A percentile compares a stretch with the other conserved stretches of the same genome.
phyloP scores from a whole-genome alignment of 75 land plant genomes.

The Pinus taeda region DNA sequence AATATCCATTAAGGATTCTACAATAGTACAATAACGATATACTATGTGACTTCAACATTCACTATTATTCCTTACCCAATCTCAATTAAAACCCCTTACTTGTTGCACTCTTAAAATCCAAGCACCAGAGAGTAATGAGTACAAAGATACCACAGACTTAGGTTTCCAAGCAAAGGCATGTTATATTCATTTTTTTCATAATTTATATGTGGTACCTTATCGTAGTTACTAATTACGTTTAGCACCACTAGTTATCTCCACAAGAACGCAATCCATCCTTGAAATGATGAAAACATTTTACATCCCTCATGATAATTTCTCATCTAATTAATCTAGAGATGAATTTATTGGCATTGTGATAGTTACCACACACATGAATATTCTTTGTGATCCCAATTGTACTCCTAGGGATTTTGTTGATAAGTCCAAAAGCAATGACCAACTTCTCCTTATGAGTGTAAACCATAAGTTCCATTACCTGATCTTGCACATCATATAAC shows the following conservation, averaged over 20 bases:
- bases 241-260: slow-evolving; percentile 4
- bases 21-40: too few relatives aligned
- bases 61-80: too few relatives aligned
- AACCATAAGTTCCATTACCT: slow-evolving; percentile 2
- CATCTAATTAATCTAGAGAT: slow-evolving; percentile 1
- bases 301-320: slow-evolving; percentile 11
- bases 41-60: too few relatives aligned
- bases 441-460: slow-evolving; percentile 8
- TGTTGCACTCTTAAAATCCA: too few relatives aligned
- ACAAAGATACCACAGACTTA: too few relatives aligned
- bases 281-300: slow-evolving; percentile 6
- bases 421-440: slow-evolving; percentile 11
- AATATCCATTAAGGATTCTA: too few relatives aligned
- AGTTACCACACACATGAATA: slow-evolving; percentile 10
- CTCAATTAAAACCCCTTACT: too few relatives aligned
- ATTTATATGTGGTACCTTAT: too few relatives aligned
- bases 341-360: slow-evolving; percentile 9
- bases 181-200: too few relatives aligned
- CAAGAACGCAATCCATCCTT: slow-evolving; percentile 10
- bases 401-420: background rate
- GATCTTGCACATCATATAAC: slow-evolving; percentile 3
- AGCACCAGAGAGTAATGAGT: too few relatives aligned
- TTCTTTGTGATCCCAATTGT: slow-evolving; percentile 6
- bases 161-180: too few relatives aligned
- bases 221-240: too few relatives aligned